Evolutionary conservation across 2,329 filamentous ascomycete species (phyloP).

Genomic region (Pseudopithomyces chartarum): DNA sequence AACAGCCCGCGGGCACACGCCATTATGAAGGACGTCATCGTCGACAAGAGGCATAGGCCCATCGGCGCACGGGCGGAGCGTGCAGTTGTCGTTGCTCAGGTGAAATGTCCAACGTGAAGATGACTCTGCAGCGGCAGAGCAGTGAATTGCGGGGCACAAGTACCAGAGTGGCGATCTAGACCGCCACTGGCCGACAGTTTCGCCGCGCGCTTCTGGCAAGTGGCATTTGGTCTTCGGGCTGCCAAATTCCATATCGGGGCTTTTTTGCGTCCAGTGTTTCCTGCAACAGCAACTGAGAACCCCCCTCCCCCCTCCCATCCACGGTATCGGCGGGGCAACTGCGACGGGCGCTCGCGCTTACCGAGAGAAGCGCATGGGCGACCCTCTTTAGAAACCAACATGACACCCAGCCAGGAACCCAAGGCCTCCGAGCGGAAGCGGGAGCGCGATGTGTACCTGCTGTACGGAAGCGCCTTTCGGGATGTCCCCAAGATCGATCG

Average conservation of each 20-base stretch:
- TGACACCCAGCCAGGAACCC: neutral
- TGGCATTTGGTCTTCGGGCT: neutral
- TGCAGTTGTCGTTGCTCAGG: too few species aligned
- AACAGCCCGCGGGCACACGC: too few species aligned
- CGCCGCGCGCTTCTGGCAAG: too few species aligned
- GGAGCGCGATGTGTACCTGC: conserved; percentile 31
- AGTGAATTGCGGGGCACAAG: too few species aligned
- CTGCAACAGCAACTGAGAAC: neutral
- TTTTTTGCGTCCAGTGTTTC: neutral
- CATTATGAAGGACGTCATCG: too few species aligned
- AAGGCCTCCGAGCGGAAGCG: conserved; percentile 22
- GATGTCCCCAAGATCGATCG: conserved; percentile 26
- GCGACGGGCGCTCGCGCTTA: neutral
- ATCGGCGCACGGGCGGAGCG: too few species aligned
- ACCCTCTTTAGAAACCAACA: neutral
- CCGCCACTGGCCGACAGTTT: too few species aligned
- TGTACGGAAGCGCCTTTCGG: conserved; percentile 32
- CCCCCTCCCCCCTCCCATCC: neutral
- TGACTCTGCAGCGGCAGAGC: too few species aligned
- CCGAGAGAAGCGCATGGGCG: neutral
- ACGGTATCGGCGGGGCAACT: neutral
- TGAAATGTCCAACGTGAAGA: too few species aligned
- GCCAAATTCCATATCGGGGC: neutral
- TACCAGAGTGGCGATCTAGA: too few species aligned
- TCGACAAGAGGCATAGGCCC: too few species aligned